Evolutionary conservation across 257 asterid genomes (phyloP), one percentile per base, ranked within the genome.

Genomic region (Jasminum sambac): DNA sequence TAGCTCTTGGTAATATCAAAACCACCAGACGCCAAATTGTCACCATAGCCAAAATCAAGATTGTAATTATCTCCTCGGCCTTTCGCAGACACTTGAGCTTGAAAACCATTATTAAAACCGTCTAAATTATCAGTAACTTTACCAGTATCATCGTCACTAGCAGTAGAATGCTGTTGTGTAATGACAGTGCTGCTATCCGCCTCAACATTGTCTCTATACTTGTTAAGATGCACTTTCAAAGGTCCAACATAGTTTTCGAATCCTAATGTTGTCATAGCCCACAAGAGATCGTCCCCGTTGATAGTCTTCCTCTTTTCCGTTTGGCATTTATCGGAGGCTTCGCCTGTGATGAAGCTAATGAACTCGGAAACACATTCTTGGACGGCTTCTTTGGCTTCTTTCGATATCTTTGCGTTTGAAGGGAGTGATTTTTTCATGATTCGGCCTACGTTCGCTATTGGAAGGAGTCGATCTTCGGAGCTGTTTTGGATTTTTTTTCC

Each of bases 401-500:
- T 86, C 6, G 91, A 86, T 72, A 84, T 84, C n/a, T 86, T 83
- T 8, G 91, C 91, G 61, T 84, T 86, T 6, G 87, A 57, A 8
- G 91, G 89, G n/a, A 86, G 89, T 2, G 85, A 72, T 84, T 78
- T 84, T 62, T 86, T 86, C 91, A 86, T 86, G 74, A 86, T 86
- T 17, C 91, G 78, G 57, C 87, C 71, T 1, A 86, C 84, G 71
- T 86, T 86, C 1, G 91, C 89, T 69, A 81, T 83, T 0, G 90
- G 90, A 6, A 86, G 81, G 78, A 70, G 72, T 17, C 71, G 72
- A n/a, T 86, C 90, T 39, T 67, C 38, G 1, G 72, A 69, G 58
- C 78, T 79, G 69, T 23, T 74, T 69, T 74, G 82, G 62, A 24
- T 68, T 73, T 75, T 77, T 67, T 60, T 42, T 43, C 85, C 76